A percentile compares a stretch with the other conserved stretches of the same genome.
These are phyloP conservation scores for Puccinia brachypodii DNA, from an alignment of 1,284 basidiomycete genomes.

Conservation along the genomic window DNA sequence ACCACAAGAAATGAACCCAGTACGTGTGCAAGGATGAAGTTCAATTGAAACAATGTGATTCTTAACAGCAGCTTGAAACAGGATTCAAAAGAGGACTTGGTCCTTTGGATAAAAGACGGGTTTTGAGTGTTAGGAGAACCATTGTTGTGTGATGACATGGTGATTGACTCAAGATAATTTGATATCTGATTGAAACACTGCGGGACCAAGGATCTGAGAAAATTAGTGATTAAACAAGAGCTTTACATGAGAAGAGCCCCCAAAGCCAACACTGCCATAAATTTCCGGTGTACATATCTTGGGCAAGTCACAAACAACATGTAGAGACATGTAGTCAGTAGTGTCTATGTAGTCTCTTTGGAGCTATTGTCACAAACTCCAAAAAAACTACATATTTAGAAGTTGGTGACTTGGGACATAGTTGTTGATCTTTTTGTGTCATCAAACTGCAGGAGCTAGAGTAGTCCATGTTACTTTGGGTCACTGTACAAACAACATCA, in stretches of 20 bases:
- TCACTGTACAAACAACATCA: too few species aligned
- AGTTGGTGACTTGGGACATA: not conserved
- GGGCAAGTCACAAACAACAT: too few species aligned
- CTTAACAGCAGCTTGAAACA: not conserved
- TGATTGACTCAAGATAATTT: constrained; percentile 1
- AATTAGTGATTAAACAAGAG: too few species aligned
- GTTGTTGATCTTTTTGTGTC: too few species aligned
- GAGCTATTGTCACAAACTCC: not conserved
- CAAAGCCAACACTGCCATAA: too few species aligned
- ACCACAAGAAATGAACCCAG: not conserved
- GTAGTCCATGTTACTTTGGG: too few species aligned
- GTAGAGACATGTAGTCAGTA: not conserved
- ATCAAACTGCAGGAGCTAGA: too few species aligned
- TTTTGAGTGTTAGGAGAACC: not conserved
- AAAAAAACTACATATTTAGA: constrained; percentile 2
- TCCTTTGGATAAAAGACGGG: not conserved
- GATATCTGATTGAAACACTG: too few species aligned
- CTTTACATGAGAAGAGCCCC: too few species aligned
- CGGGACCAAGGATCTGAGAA: too few species aligned
- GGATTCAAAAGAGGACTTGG: not conserved
- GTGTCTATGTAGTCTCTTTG: not conserved
- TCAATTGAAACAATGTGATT: not conserved
- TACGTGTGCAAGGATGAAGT: not conserved
- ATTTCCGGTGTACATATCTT: too few species aligned
- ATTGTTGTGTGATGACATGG: not conserved